Conservation (phyloP, 345 rosid species). For the Cardamine resedifolia region DNA sequence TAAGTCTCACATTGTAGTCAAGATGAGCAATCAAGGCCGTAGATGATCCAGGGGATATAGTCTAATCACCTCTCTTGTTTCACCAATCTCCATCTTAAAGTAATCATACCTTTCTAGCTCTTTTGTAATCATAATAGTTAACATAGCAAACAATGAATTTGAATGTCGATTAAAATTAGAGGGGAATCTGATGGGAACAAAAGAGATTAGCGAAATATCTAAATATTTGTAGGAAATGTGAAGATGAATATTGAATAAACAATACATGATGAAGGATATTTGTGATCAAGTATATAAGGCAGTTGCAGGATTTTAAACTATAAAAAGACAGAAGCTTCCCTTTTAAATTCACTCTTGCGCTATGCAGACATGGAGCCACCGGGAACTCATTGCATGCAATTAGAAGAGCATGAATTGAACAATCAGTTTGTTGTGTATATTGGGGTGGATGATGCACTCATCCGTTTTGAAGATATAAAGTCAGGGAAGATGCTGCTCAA, state of each 20-base stretch:
- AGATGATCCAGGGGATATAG: conserved; percentile 61
- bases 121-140: not conserved
- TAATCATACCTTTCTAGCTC: too few relatives aligned
- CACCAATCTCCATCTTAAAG: too few relatives aligned
- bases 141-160: not conserved
- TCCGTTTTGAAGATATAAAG: too few relatives aligned
- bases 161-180: not conserved
- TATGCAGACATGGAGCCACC: conserved; percentile 72
- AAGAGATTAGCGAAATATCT: not conserved
- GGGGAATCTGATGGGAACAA: not conserved
- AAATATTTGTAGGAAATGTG: not conserved
- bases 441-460: conserved; percentile 83
- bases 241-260: not conserved
- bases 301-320: not conserved
- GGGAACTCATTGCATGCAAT: conserved; percentile 43
- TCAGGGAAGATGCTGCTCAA: conserved; percentile 77
- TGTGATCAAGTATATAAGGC: conserved; percentile 7
- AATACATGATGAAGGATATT: not conserved
- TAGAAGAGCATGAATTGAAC: conserved; percentile 49
- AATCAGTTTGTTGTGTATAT: conserved; percentile 81
- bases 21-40: conserved; percentile 70
- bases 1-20: conserved; percentile 53
- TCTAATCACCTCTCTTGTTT: too few relatives aligned
- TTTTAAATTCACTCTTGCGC: not conserved
- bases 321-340: not conserved